Base-by-base conservation (phyloP, 176 grass and related monocot genomes). In the Luzula sylvatica region DNA sequence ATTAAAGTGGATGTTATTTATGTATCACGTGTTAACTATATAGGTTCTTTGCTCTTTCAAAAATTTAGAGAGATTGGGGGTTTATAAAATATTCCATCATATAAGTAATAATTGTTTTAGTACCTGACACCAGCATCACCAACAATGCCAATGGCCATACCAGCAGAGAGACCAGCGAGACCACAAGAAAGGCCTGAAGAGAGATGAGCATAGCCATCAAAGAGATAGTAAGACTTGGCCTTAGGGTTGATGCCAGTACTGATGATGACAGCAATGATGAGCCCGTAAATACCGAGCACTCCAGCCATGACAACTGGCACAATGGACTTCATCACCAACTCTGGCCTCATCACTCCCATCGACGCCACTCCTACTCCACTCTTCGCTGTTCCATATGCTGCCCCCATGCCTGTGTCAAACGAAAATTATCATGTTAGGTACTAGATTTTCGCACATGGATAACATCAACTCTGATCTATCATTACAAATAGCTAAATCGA, bases 291-390 rank as follows among this genome's bases (percentile, higher is more conserved):
- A 29, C 92, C 92, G 11, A 96, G 92, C 70, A 96, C 92, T 51
- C 92, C 92, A 46, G 92, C 92, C 92, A 96, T 96, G 65, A 96
- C 92, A 0, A 96, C 92, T 42, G 92, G 92, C 48, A 96, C 92
- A 65, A 96, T 96, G 61, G 92, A 96, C 67, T 96, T 96, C 92
- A 96, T 96, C 12, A 96, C 92, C 21, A 96, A 84, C 78, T 96
- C 92, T 42, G 92, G 92, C 55, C 92, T 77, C 92, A 96, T 96
- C 71, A 96, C 92, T 0, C 92, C 92, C 92, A 96, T 96, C 17
- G 85, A 96, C 45, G 92, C 92, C 68, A 96, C 92, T 4, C 92
- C 92, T 0, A 96, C 92, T 3, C 92, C 92, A 30, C 84, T 89
- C 85, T 96, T 96, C 17, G 92, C 92, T 30, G 92, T 96, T 26